Conservation (phyloP, 176 grass and related monocot species). For the Aegilops umbellulata region DNA sequence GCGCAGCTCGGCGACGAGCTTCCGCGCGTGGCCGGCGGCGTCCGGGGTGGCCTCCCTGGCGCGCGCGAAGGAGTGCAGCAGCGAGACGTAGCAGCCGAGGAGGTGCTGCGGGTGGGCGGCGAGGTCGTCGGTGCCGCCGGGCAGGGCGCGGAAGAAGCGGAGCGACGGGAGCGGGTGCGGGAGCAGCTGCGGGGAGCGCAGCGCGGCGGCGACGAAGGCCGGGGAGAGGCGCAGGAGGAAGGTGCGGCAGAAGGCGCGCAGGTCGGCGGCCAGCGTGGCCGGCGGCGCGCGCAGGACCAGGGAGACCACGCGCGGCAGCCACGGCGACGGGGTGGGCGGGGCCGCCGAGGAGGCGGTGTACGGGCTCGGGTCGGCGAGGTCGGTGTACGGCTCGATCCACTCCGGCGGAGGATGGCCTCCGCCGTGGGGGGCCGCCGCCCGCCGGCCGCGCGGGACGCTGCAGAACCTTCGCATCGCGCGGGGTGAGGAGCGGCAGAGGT, state of each 20-base stretch:
- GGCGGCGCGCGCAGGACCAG: slow-evolving; percentile 59
- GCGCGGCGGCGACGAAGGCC: slow-evolving; percentile 53
- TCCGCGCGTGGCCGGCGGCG: slow-evolving; percentile 23
- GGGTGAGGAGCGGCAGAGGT: no score
- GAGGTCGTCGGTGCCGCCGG: slow-evolving; percentile 43
- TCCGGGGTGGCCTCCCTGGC: not conserved
- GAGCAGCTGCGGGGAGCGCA: slow-evolving; percentile 51
- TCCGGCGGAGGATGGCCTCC: slow-evolving; percentile 37
- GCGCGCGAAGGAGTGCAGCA: slow-evolving; percentile 62
- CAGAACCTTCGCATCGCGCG: slow-evolving; percentile 38
- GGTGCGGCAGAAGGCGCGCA: slow-evolving; percentile 66
- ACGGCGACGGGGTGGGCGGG: slow-evolving; percentile 53
- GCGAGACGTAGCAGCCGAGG: slow-evolving; percentile 61
- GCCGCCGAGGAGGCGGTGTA: slow-evolving; percentile 6
- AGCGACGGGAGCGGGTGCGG: slow-evolving; percentile 47
- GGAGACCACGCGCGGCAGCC: slow-evolving; percentile 67
- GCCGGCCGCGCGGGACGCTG: slow-evolving; percentile 15
- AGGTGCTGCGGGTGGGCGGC: slow-evolving; percentile 44
- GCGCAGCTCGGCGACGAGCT: slow-evolving; percentile 57
- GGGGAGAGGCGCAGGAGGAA: slow-evolving; percentile 77
- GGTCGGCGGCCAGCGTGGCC: slow-evolving; percentile 53
- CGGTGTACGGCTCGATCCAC: slow-evolving; percentile 61
- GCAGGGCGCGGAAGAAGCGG: slow-evolving; percentile 65
- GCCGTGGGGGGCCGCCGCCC: not conserved
- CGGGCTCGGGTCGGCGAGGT: slow-evolving; percentile 56